Base-by-base conservation (phyloP, 257 asterid genomes). In the Osmanthus fragrans region DNA sequence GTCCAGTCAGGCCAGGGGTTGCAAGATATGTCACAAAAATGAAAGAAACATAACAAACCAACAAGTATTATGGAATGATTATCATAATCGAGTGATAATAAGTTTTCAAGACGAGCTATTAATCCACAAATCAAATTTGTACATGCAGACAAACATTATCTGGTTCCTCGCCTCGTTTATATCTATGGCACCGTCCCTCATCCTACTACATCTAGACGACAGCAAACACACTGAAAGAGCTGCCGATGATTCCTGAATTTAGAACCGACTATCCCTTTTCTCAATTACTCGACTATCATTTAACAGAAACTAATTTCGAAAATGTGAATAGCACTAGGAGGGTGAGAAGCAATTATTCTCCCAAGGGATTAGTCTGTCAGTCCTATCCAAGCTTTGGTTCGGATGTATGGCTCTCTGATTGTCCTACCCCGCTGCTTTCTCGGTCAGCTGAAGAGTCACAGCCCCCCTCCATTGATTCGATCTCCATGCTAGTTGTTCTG, bases 401-500 rank as follows among this genome's bases (percentile, higher is more conserved):
- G 54, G 90, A 89, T 64, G 89, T 79, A 74, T 84, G 84, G 87
- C 75, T 89, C 81, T 78, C 85, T 39, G 82, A 73, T 75, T 75
- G 86, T 74, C 85, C 89, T 77, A 73, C 80, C 74, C 63, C 77
- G 79, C 51, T 42, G 51, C 76, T 84, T 80, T 91, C 93, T 73
- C 58, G 76, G 76, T 91, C 93, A 23, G 76, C 87, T 51, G 92
- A 80, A 39, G 92, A 80, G 25, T 82, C 82, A 33, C 88, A 77
- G 65, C 87, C 75, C 74, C 89, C 96, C 85, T 90, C 87, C 85
- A 88, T 58, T 10, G 92, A 85, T 70, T 90, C 97, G 5, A 86
- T 88, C 23, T 93, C 98, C 89, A 88, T 84, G 92, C 97, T 91
- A 32, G 89, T 66, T 16, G 97, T 86, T 78, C 90, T 81, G 84